Conservation (phyloP, 192 early-diverging fungal species). For the Coemansia sp. region DNA sequence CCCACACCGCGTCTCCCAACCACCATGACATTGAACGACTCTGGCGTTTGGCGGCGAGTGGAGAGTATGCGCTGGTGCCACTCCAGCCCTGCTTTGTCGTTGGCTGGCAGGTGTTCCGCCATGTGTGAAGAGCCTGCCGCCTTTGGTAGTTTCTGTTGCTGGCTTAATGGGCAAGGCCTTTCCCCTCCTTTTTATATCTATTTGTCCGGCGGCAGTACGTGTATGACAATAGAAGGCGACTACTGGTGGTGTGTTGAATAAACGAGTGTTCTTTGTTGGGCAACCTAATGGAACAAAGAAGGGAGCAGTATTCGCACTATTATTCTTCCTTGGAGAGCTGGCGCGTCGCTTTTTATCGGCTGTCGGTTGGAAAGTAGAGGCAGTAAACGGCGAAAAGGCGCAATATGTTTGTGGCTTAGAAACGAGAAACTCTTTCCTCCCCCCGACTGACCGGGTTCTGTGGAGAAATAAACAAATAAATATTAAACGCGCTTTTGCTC, state of each 20-base stretch:
- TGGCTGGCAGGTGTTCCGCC: not conserved
- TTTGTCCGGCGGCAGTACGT: too few relatives aligned
- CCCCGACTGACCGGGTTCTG: not conserved
- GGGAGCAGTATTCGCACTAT: not conserved
- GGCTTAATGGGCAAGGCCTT: not conserved
- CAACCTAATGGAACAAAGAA: not conserved
- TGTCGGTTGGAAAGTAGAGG: not conserved
- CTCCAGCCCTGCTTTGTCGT: conserved; percentile 3
- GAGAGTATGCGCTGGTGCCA: conserved; percentile 27
- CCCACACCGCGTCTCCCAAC: conserved; percentile 59
- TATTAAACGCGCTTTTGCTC: not conserved
- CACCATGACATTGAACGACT: conserved; percentile 49
- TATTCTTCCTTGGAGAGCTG: not conserved
- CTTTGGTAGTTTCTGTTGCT: not conserved
- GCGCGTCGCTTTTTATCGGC: not conserved
- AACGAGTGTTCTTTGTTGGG: too few relatives aligned
- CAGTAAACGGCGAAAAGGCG: not conserved
- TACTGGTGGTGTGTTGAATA: too few relatives aligned
- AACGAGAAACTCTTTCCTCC: not conserved
- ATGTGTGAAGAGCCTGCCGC: not conserved
- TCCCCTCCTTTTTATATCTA: too few relatives aligned
- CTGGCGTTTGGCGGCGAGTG: conserved; percentile 23
- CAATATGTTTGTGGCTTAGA: not conserved
- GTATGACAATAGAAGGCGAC: too few relatives aligned
- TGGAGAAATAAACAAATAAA: not conserved